These are phyloP conservation scores for Peronosclerospora sorghi DNA, from an alignment of 352 stramenopile species.

Conservation along the genomic window DNA sequence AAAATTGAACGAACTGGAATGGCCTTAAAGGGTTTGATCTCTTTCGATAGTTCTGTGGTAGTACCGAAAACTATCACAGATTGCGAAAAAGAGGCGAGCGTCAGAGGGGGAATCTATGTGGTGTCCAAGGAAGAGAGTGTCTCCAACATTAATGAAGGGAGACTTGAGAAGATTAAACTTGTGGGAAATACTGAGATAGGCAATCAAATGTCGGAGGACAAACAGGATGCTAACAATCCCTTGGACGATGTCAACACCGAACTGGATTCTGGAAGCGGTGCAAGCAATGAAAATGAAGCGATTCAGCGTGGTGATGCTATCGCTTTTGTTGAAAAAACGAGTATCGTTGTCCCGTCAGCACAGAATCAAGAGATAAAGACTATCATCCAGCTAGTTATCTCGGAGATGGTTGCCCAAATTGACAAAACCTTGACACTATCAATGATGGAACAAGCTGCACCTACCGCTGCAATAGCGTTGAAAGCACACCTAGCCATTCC, in stretches of 20 bases:
- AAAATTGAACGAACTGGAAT: slow-evolving; percentile 54
- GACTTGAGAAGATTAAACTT: slow-evolving; percentile 7
- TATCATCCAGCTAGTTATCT: slow-evolving; percentile 9
- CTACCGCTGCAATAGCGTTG: neutral
- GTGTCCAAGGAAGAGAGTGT: slow-evolving; percentile 5
- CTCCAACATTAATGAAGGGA: slow-evolving; percentile 6
- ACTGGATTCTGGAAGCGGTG: slow-evolving; percentile 9
- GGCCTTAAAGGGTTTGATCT: slow-evolving; percentile 29
- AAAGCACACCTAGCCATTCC: neutral
- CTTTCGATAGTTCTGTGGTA: slow-evolving; percentile 1
- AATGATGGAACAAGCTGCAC: neutral
- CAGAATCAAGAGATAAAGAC: slow-evolving; percentile 7
- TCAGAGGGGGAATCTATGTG: slow-evolving; percentile 1
- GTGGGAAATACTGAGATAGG: slow-evolving; percentile 13
- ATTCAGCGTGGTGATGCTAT: slow-evolving; percentile 1
- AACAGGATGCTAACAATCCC: slow-evolving; percentile 14
- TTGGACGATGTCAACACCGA: slow-evolving; percentile 14
- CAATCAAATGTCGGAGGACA: slow-evolving; percentile 17
- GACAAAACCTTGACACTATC: slow-evolving; percentile 4
- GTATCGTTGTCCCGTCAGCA: neutral
- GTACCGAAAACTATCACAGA: slow-evolving; percentile 1
- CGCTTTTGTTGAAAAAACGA: neutral
- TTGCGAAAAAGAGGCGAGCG: slow-evolving; percentile 5
- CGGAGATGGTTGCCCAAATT: slow-evolving; percentile 7
- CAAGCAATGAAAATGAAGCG: slow-evolving; percentile 7